These are phyloP conservation scores for Euphrasia arctica DNA, from an alignment of 305 asterid genomes.

Conservation along the genomic window DNA sequence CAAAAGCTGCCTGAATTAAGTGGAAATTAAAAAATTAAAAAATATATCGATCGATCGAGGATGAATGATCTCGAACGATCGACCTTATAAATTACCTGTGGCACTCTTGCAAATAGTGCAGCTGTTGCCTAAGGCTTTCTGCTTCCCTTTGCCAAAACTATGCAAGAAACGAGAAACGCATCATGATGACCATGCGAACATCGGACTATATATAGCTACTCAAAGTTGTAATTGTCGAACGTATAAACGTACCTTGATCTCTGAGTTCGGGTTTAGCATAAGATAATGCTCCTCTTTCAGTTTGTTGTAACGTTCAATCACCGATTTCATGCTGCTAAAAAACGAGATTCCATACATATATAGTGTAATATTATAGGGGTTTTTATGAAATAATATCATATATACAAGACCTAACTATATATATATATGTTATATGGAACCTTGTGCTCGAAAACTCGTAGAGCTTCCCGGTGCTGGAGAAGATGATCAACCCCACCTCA, in stretches of 20 bases:
- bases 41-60: neutral
- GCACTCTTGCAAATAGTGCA: constrained; percentile 59
- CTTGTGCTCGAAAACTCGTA: constrained; percentile 45
- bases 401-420: no score
- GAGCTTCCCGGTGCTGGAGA: constrained; percentile 46
- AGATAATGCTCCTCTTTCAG: constrained; percentile 37
- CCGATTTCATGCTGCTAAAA: constrained; percentile 46
- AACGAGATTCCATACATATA: neutral
- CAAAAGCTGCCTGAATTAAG: constrained; percentile 51
- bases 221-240: no score
- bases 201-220: neutral
- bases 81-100: constrained; percentile 43
- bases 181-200: constrained; percentile 1
- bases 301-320: constrained; percentile 49
- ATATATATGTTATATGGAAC: constrained; percentile 14
- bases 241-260: constrained; percentile 39
- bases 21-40: no score
- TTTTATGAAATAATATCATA: no score
- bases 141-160: constrained; percentile 77
- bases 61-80: constrained; percentile 5
- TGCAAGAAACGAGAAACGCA: constrained; percentile 18
- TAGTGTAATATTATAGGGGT: no score
- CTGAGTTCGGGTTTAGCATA: constrained; percentile 36
- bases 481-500: constrained; percentile 42
- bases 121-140: constrained; percentile 53